These are phyloP conservation scores for Ilyonectria destructans DNA, from an alignment of 2,329 filamentous ascomycete genomes.

Conservation along the genomic window DNA sequence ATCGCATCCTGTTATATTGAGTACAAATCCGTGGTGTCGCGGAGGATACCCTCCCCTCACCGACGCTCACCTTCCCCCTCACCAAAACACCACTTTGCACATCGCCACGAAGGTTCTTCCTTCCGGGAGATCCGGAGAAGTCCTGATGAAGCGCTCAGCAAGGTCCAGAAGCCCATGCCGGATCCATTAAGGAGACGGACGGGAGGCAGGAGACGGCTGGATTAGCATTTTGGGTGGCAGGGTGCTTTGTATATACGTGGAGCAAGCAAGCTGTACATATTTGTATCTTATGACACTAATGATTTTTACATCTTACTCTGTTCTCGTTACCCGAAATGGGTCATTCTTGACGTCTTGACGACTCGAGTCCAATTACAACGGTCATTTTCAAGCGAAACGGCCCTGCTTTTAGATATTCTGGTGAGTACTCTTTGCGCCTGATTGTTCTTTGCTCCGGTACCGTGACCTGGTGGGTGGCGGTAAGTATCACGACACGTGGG, in stretches of 20 bases:
- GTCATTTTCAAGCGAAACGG: slow-evolving; percentile 45
- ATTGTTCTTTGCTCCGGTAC: slow-evolving; percentile 41
- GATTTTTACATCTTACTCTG: slow-evolving; percentile 40
- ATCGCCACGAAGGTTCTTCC: slow-evolving; percentile 47
- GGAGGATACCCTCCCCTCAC: slow-evolving; percentile 55
- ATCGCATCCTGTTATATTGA: slow-evolving; percentile 57
- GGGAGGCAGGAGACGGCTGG: slow-evolving; percentile 59
- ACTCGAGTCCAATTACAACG: slow-evolving; percentile 31
- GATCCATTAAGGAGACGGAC: slow-evolving; percentile 60
- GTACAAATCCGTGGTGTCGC: slow-evolving; percentile 52
- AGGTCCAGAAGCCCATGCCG: slow-evolving; percentile 64
- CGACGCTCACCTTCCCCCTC: slow-evolving; percentile 55
- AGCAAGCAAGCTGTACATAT: slow-evolving; percentile 57
- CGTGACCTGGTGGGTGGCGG: slow-evolving; percentile 42
- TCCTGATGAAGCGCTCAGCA: slow-evolving; percentile 63
- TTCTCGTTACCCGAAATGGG: slow-evolving; percentile 33
- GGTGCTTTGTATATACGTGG: slow-evolving; percentile 59
- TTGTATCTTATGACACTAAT: slow-evolving; percentile 57
- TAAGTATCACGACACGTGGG: slow-evolving; percentile 47
- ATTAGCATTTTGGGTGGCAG: slow-evolving; percentile 56
- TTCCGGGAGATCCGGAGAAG: slow-evolving; percentile 58
- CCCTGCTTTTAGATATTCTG: slow-evolving; percentile 42
- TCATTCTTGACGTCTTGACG: slow-evolving; percentile 37
- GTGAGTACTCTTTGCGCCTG: slow-evolving; percentile 48
- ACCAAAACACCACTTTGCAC: slow-evolving; percentile 53